Evolutionary conservation across 108 stramenopile species (phyloP).

Genomic region (Skeletonema marinoi): DNA sequence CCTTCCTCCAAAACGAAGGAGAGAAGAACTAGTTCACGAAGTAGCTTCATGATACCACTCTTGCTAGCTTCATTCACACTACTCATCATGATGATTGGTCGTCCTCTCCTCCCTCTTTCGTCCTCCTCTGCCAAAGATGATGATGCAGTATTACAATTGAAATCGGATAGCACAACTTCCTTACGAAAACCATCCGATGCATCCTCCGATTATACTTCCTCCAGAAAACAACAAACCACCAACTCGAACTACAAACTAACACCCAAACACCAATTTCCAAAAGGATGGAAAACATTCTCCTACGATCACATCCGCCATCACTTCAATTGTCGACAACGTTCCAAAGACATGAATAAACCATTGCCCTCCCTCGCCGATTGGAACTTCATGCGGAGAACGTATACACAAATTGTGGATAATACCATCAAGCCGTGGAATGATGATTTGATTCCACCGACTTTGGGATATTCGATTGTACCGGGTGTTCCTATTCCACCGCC

Average conservation of each 20-base stretch:
- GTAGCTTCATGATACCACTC: neutral
- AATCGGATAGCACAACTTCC: too few species aligned
- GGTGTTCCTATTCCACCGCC: constrained; percentile 2
- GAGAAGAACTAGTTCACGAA: neutral
- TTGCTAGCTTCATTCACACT: neutral
- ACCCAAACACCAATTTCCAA: neutral
- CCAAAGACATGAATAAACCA: neutral
- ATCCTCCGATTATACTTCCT: too few species aligned
- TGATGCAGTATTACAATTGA: neutral
- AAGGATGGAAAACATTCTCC: neutral
- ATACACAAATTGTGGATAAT: neutral
- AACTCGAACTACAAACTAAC: neutral
- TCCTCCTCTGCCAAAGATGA: neutral
- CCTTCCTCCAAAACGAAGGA: neutral
- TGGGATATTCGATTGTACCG: neutral
- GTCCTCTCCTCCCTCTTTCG: neutral
- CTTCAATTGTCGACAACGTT: neutral
- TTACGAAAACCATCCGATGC: too few species aligned
- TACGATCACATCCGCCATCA: neutral
- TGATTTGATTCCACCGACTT: neutral
- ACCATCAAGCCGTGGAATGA: neutral
- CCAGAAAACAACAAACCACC: neutral
- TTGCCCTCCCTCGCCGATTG: neutral
- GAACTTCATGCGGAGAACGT: neutral
- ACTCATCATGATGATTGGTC: neutral